Percentiles rank a stretch among this genome's conserved stretches.
Conservation (phyloP, 2,329 filamentous ascomycete species). For the Aspergillus alliaceus region DNA sequence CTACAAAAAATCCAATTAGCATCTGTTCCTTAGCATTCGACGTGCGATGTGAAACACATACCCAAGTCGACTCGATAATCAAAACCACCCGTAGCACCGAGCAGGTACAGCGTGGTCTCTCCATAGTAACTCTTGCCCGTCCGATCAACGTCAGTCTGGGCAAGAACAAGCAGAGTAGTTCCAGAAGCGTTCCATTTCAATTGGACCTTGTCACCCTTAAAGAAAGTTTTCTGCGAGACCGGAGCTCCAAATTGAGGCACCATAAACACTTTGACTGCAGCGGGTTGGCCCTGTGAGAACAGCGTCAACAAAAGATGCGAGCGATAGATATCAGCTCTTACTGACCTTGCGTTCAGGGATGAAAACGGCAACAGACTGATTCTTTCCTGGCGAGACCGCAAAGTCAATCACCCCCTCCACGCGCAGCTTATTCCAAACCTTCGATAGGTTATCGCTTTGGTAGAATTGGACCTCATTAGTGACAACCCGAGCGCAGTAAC, state of each 20-base stretch:
- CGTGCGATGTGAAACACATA: constrained; percentile 31
- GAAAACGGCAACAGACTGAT: constrained; percentile 90
- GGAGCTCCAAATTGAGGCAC: constrained; percentile 81
- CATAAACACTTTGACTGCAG: constrained; percentile 90
- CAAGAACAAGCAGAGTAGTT: constrained; percentile 87
- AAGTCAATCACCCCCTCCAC: constrained; percentile 90
- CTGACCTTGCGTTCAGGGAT: constrained; percentile 89
- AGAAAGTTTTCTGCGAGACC: constrained; percentile 97
- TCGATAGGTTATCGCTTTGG: constrained; percentile 78
- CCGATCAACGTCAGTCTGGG: constrained; percentile 97
- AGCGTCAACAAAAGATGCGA: background rate
- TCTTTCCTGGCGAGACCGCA: constrained; percentile 83
- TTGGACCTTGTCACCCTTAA: constrained; percentile 98
- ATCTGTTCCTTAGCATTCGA: background rate
- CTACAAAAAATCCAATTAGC: constrained; percentile 40
- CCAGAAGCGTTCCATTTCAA: constrained; percentile 96
- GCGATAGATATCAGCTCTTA: background rate
- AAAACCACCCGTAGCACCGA: constrained; percentile 87
- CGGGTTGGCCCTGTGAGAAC: constrained; percentile 75
- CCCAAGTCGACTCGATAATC: constrained; percentile 83
- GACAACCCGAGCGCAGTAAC: constrained; percentile 86
- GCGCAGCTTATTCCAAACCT: constrained; percentile 92
- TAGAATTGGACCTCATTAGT: constrained; percentile 99
- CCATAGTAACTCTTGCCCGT: constrained; percentile 99
- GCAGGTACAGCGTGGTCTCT: constrained; percentile 93